Conservation (phyloP, 176 grass and related monocot species). For the Eremochloa ophiuroides region DNA sequence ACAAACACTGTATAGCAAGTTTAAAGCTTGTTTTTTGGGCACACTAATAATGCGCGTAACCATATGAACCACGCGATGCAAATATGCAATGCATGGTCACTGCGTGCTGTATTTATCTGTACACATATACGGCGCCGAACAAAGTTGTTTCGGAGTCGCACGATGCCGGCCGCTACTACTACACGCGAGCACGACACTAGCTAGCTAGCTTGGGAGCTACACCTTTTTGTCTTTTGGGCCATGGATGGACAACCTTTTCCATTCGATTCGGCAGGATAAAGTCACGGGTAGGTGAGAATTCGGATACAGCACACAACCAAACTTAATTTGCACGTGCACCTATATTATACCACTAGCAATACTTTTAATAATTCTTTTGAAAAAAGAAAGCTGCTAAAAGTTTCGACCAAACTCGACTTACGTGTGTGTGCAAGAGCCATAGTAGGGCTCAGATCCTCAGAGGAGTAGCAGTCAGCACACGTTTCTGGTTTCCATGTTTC, state of each 20-base stretch:
- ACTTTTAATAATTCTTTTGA: neutral
- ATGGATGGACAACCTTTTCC: neutral
- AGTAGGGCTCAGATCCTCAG: too few relatives aligned
- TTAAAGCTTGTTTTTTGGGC: too few relatives aligned
- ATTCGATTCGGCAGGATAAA: conserved; percentile 35
- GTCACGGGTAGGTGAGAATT: conserved; percentile 32
- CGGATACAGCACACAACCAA: conserved; percentile 19
- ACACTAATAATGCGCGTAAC: too few relatives aligned
- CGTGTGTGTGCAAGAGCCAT: conserved; percentile 11
- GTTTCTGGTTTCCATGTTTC: neutral
- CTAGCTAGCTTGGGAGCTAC: neutral
- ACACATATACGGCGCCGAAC: too few relatives aligned
- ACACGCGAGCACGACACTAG: neutral
- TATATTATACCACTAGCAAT: too few relatives aligned
- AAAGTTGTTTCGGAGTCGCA: too few relatives aligned
- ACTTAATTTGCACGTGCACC: conserved; percentile 11
- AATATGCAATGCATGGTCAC: too few relatives aligned
- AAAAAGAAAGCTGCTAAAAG: neutral
- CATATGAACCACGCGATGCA: too few relatives aligned
- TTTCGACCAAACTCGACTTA: neutral
- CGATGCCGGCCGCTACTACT: too few relatives aligned
- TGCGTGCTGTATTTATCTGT: too few relatives aligned
- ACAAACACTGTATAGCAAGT: too few relatives aligned
- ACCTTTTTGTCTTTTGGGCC: neutral
- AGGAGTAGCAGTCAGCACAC: too few relatives aligned